phyloP scores from a whole-genome alignment of 306 rosid species.

The Fagus crenata region DNA sequence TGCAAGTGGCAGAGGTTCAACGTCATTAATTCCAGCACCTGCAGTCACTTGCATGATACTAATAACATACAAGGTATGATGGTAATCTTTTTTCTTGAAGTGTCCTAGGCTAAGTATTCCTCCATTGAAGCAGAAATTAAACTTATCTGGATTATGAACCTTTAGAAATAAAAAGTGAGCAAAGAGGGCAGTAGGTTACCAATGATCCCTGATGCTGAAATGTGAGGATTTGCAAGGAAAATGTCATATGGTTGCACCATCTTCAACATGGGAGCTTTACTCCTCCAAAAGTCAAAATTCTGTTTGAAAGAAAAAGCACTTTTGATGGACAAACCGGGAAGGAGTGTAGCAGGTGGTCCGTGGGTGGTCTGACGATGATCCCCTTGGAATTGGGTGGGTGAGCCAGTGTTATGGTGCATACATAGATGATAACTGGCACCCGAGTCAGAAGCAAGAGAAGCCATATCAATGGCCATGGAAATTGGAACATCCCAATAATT shows the following conservation, averaged over 20 bases:
- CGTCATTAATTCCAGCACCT: neutral
- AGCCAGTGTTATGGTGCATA: conserved; percentile 57
- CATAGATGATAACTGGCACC: conserved; percentile 66
- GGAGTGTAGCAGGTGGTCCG: conserved; percentile 52
- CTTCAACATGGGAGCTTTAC: conserved; percentile 60
- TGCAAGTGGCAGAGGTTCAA: neutral
- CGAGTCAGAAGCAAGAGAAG: conserved; percentile 60
- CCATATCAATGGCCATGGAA: conserved; percentile 69
- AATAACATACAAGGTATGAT: neutral
- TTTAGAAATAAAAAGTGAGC: neutral
- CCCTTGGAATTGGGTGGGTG: conserved; percentile 50
- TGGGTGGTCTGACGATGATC: conserved; percentile 29
- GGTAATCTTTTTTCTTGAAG: neutral
- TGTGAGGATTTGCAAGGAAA: conserved; percentile 70
- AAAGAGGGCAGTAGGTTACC: conserved; percentile 48
- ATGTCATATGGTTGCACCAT: conserved; percentile 73
- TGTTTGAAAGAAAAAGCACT: conserved; percentile 64
- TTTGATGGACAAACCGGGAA: conserved; percentile 76
- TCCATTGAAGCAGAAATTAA: conserved; percentile 5
- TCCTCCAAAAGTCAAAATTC: conserved; percentile 69
- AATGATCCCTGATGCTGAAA: conserved; percentile 70
- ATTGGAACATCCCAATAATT: conserved; percentile 92
- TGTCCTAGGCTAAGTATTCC: neutral
- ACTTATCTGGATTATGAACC: conserved; percentile 3
- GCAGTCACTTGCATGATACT: neutral